Percentiles rank a stretch among this genome's conserved stretches.
These are phyloP conservation scores for Datisca glomerata DNA, from an alignment of 306 rosid genomes.

Conservation along the genomic window DNA sequence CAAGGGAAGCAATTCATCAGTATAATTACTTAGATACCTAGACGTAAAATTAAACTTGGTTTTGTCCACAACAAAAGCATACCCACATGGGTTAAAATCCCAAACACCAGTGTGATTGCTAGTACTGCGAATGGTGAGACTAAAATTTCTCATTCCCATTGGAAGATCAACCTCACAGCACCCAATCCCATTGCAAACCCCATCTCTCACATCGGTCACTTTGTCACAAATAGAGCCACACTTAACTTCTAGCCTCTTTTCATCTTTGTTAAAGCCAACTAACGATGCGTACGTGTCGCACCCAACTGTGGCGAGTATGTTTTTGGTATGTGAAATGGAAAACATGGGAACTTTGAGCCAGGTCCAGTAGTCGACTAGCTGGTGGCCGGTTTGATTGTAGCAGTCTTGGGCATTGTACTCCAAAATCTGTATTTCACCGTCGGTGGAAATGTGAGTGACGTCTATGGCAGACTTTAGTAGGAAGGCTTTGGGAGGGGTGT, in stretches of 20 bases:
- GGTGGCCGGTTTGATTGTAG: neutral
- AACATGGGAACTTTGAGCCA: neutral
- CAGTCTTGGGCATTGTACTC: neutral
- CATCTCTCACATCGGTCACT: neutral
- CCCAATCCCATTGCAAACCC: conserved; percentile 23
- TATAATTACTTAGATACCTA: neutral
- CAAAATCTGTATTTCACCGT: conserved; percentile 6
- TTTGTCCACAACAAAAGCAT: conserved; percentile 9
- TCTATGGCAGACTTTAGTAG: neutral
- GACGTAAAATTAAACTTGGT: conserved; percentile 8
- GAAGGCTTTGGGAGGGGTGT: neutral
- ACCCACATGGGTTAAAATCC: conserved; percentile 15
- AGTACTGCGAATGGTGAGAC: accelerated
- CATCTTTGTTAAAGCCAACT: accelerated
- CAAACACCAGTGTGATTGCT: neutral
- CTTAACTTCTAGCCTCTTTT: conserved; percentile 7
- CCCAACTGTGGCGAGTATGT: conserved; percentile 15
- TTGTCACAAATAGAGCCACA: conserved; percentile 16
- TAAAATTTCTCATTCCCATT: neutral
- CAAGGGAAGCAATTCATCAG: neutral
- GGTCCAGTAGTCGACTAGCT: accelerated
- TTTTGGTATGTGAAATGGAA: conserved; percentile 11
- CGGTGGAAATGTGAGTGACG: conserved; percentile 8
- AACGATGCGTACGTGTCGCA: conserved; percentile 12
- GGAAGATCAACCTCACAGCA: conserved; percentile 29